These are phyloP conservation scores for Phlebiopsis gigantea DNA, from an alignment of 768 basidiomycete species.

Conservation along the genomic window DNA sequence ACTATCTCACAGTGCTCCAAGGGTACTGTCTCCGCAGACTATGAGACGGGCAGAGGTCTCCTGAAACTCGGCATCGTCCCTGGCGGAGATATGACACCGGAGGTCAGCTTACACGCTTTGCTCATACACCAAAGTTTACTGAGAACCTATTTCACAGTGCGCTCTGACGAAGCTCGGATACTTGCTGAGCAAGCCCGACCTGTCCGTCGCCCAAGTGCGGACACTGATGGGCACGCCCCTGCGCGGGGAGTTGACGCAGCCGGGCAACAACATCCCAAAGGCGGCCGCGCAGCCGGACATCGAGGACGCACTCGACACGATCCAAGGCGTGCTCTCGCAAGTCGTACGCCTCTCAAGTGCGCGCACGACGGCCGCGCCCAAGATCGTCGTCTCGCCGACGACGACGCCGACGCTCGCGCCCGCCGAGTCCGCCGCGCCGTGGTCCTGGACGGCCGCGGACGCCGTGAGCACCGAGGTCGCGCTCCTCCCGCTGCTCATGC, in stretches of 20 bases:
- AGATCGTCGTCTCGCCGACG: slow-evolving; percentile 54
- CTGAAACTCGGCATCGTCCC: slow-evolving; percentile 72
- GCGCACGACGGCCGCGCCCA: slow-evolving; percentile 64
- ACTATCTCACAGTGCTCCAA: slow-evolving; percentile 89
- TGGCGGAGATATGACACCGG: slow-evolving; percentile 94
- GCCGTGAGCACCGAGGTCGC: slow-evolving; percentile 63
- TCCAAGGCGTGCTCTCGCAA: slow-evolving; percentile 62
- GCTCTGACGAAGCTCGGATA: slow-evolving; percentile 89
- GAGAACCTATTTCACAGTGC: slow-evolving; percentile 44
- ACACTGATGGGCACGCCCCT: slow-evolving; percentile 71
- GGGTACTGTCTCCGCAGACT: slow-evolving; percentile 81
- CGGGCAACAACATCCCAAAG: slow-evolving; percentile 34
- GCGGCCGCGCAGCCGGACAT: not conserved
- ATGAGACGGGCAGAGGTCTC: slow-evolving; percentile 72
- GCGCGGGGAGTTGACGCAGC: slow-evolving; percentile 80
- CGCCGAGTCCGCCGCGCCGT: slow-evolving; percentile 48
- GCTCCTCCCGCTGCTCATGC: slow-evolving; percentile 72
- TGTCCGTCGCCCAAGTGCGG: slow-evolving; percentile 63
- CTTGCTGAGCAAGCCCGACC: slow-evolving; percentile 80
- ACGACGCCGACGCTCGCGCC: slow-evolving; percentile 22
- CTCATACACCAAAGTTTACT: not conserved
- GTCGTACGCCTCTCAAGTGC: slow-evolving; percentile 57
- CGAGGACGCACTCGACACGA: slow-evolving; percentile 40
- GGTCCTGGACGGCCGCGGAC: slow-evolving; percentile 78
- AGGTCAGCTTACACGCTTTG: slow-evolving; percentile 39